Evolutionary conservation across 1,139 yeast genomes (phyloP).

Genomic region (Kurtzmaniella natalensis): DNA sequence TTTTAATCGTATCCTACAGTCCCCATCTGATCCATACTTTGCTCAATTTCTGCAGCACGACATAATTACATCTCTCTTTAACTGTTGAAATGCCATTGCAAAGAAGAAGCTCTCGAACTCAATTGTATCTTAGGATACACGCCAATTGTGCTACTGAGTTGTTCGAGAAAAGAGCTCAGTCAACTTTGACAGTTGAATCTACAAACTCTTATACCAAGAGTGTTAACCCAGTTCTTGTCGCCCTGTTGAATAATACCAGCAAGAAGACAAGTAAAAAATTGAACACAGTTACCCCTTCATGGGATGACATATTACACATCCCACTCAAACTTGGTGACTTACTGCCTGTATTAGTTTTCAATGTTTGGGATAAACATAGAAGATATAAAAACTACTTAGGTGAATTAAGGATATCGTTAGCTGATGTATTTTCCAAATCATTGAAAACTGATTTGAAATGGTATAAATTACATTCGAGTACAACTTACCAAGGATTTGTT

Average conservation of each 20-base stretch:
- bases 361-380: conserved; percentile 46
- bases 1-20: too few species aligned
- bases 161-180: conserved; percentile 13
- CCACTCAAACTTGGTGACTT: conserved; percentile 27
- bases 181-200: background rate
- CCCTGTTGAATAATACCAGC: conserved; percentile 26
- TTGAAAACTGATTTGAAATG: conserved; percentile 38
- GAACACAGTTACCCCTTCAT: conserved; percentile 39
- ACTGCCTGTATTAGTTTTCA: conserved; percentile 28
- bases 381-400: conserved; percentile 52
- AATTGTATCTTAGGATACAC: conserved; percentile 27
- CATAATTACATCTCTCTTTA: too few species aligned
- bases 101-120: conserved; percentile 7
- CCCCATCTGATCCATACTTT: too few species aligned
- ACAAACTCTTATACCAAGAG: conserved; percentile 9
- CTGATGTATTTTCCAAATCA: conserved; percentile 33
- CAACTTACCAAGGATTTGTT: conserved; percentile 42
- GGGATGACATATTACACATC: conserved; percentile 37
- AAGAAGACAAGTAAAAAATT: conserved; percentile 32
- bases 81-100: too few species aligned
- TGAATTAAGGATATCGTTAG: conserved; percentile 45
- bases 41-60: too few species aligned
- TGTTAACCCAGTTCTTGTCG: conserved; percentile 37
- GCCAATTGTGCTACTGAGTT: conserved; percentile 41
- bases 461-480: conserved; percentile 48